These are phyloP conservation scores for Strigomonas galati DNA, from an alignment of 208 protist genomes.

Conservation along the genomic window DNA sequence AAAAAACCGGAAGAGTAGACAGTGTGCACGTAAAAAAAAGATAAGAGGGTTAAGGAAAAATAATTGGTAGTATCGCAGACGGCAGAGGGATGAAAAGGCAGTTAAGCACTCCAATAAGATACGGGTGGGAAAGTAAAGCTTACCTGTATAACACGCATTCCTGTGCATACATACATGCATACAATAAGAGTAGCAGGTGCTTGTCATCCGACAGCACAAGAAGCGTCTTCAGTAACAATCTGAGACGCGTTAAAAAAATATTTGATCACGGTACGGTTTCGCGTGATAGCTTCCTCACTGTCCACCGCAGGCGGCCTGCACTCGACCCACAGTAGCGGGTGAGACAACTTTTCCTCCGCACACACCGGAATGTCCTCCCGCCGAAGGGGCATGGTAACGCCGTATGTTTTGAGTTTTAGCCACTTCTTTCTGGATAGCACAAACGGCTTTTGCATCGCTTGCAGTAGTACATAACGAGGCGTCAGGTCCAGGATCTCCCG, in stretches of 20 bases:
- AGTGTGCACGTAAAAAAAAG: neutral
- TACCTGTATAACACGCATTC: neutral
- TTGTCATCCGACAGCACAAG: neutral
- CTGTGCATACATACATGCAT: too few species aligned
- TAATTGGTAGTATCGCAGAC: neutral
- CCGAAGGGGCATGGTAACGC: conserved; percentile 13
- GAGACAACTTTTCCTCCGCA: neutral
- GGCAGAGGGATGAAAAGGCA: neutral
- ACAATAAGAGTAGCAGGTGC: conserved; percentile 1
- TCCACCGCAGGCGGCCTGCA: neutral
- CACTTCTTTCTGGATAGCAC: conserved; percentile 31
- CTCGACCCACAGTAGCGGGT: conserved; percentile 51
- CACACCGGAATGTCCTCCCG: conserved; percentile 19
- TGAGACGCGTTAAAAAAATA: conserved; percentile 37
- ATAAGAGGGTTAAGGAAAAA: conserved; percentile 1
- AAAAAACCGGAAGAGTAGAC: neutral
- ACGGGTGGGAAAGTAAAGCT: neutral
- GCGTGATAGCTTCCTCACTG: conserved; percentile 11
- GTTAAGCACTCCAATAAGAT: neutral
- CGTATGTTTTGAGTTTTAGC: conserved; percentile 17
- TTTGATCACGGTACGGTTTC: conserved; percentile 14
- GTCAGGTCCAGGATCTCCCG: conserved; percentile 22
- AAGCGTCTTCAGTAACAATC: neutral
- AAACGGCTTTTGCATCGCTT: conserved; percentile 31
- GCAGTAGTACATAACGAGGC: conserved; percentile 37